Percentiles rank a stretch among this genome's conserved stretches.
Conservation (phyloP, 768 basidiomycete species). For the Epithele typhae region DNA sequence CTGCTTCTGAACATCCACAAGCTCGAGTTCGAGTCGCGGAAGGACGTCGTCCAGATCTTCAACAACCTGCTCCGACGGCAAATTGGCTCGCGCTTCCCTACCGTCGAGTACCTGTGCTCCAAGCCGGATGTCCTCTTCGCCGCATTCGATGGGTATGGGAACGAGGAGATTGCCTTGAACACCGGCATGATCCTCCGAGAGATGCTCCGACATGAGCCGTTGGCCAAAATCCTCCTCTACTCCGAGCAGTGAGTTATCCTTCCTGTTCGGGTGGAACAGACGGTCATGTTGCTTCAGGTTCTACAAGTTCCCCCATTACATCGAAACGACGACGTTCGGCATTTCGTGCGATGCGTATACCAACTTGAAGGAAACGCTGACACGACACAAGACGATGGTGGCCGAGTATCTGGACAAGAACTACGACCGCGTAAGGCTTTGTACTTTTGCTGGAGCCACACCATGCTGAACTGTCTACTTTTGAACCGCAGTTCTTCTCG, state of each 20-base stretch:
- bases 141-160: constrained; percentile 86
- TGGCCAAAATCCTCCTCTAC: constrained; percentile 85
- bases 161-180: constrained; percentile 94
- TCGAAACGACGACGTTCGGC: constrained; percentile 96
- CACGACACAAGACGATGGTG: constrained; percentile 97
- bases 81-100: constrained; percentile 93
- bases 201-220: constrained; percentile 90
- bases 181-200: constrained; percentile 98
- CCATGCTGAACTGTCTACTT: neutral
- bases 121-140: constrained; percentile 80
- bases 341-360: constrained; percentile 98
- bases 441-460: too few relatives aligned
- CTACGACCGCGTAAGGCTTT: constrained; percentile 77
- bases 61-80: constrained; percentile 87
- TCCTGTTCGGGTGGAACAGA: too few relatives aligned
- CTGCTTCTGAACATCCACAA: constrained; percentile 79
- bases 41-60: constrained; percentile 82
- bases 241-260: constrained; percentile 78
- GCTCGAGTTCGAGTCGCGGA: constrained; percentile 92
- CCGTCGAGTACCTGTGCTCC: constrained; percentile 86
- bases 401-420: constrained; percentile 95
- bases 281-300: constrained; percentile 50
- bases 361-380: constrained; percentile 96
- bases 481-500: constrained; percentile 74
- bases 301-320: constrained; percentile 94